These are phyloP conservation scores for Mycena citricolor DNA, from an alignment of 1,284 basidiomycete genomes.

Conservation along the genomic window DNA sequence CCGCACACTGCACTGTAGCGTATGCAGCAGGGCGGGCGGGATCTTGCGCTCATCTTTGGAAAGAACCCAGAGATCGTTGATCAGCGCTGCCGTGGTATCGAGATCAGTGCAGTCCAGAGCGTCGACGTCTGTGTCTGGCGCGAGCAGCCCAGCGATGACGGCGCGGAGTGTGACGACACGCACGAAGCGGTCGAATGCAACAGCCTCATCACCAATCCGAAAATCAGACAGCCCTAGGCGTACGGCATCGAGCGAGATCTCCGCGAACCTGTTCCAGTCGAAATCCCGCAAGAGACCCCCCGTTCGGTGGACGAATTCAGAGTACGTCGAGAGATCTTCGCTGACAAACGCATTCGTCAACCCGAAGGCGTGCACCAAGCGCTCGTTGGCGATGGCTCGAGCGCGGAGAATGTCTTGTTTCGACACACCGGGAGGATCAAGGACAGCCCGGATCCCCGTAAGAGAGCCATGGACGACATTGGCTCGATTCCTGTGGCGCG, in stretches of 20 bases:
- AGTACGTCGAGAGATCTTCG: constrained; percentile 30
- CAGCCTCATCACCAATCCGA: constrained; percentile 9
- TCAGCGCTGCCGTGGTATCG: constrained; percentile 27
- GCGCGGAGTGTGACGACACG: constrained; percentile 43
- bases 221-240: constrained; percentile 5
- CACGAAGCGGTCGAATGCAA: constrained; percentile 39
- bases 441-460: constrained; percentile 11
- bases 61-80: constrained; percentile 41
- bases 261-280: constrained; percentile 14
- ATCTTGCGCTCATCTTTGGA: constrained; percentile 31
- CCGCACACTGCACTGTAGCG: constrained; percentile 31
- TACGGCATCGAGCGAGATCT: constrained; percentile 32
- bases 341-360: constrained; percentile 43
- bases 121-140: not conserved
- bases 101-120: constrained; percentile 21
- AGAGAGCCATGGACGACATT: not conserved
- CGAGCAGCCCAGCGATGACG: constrained; percentile 41
- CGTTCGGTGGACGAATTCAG: not conserved
- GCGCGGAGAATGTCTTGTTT: constrained; percentile 30
- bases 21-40: constrained; percentile 19
- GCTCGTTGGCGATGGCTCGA: constrained; percentile 42
- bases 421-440: constrained; percentile 28
- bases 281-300: constrained; percentile 31
- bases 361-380: constrained; percentile 41
- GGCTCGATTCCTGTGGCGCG: not conserved